These are phyloP conservation scores for Schizochytrium sp. DNA, from an alignment of 108 stramenopile genomes.

Conservation along the genomic window DNA sequence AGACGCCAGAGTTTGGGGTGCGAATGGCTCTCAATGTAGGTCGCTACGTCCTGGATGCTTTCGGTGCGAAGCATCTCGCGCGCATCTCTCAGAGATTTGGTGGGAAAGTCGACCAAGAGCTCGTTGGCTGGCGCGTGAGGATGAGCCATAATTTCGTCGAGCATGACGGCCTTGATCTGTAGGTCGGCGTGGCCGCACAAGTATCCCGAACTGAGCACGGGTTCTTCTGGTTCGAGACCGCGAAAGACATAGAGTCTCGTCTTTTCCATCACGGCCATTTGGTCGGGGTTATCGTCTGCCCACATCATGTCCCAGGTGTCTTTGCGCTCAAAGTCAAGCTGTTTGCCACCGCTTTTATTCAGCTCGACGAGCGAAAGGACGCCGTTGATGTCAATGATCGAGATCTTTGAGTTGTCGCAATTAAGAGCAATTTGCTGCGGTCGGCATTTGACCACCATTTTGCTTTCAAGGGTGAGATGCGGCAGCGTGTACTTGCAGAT, in stretches of 20 bases:
- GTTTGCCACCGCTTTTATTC: slow-evolving; percentile 14
- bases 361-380: slow-evolving; percentile 39
- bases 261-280: slow-evolving; percentile 53
- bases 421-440: slow-evolving; percentile 38
- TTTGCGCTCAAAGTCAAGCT: slow-evolving; percentile 30
- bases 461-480: slow-evolving; percentile 29
- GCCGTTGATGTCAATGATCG: slow-evolving; percentile 37
- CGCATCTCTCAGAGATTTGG: slow-evolving; percentile 32
- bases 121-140: slow-evolving; percentile 26
- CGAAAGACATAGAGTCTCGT: slow-evolving; percentile 39
- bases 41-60: slow-evolving; percentile 17
- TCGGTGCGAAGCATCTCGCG: slow-evolving; percentile 31
- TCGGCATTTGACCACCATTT: neutral
- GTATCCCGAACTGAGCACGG: slow-evolving; percentile 34
- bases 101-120: slow-evolving; percentile 34
- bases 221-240: slow-evolving; percentile 38
- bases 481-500: slow-evolving; percentile 47
- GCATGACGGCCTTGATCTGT: slow-evolving; percentile 27
- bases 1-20: slow-evolving; percentile 44
- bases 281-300: slow-evolving; percentile 38
- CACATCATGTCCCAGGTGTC: slow-evolving; percentile 48
- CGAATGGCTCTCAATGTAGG: slow-evolving; percentile 10
- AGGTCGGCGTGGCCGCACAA: slow-evolving; percentile 31
- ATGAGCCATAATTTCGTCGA: slow-evolving; percentile 40
- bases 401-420: slow-evolving; percentile 32